phyloP scores from a whole-genome alignment of 352 stramenopile species.

The Phytophthora colocasiae region DNA sequence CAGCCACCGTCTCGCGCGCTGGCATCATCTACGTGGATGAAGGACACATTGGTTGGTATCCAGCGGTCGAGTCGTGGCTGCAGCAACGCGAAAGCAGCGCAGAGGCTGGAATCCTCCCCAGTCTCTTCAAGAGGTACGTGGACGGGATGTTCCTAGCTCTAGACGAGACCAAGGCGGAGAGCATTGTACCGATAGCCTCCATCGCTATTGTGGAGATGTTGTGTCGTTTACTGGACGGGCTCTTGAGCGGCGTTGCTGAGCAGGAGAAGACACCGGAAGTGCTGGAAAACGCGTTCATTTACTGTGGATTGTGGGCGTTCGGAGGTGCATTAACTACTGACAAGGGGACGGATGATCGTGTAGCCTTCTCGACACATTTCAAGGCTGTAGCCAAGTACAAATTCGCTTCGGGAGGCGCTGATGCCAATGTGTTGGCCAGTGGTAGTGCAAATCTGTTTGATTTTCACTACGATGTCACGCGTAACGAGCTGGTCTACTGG shows the following conservation, averaged over 20 bases:
- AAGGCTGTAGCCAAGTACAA: constrained; percentile 84
- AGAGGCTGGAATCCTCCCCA: constrained; percentile 86
- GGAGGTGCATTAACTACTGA: constrained; percentile 94
- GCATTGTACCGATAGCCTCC: constrained; percentile 59
- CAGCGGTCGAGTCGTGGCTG: constrained; percentile 95
- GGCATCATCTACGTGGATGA: constrained; percentile 98
- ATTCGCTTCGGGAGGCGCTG: constrained; percentile 25
- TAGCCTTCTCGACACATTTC: constrained; percentile 63
- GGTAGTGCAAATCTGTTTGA: constrained; percentile 73
- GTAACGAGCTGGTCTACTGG: constrained; percentile 85
- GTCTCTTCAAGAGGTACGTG: constrained; percentile 95
- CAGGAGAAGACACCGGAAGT: constrained; percentile 86
- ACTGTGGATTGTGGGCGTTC: constrained; percentile 96
- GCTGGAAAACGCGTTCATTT: constrained; percentile 96
- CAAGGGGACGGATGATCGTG: constrained; percentile 62
- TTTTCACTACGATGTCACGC: constrained; percentile 71
- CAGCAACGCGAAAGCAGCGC: constrained; percentile 76
- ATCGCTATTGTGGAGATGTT: constrained; percentile 90
- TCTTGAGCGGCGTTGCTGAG: constrained; percentile 80
- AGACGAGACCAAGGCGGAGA: constrained; percentile 64
- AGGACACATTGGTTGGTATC: constrained; percentile 91
- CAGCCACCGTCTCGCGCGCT: constrained; percentile 96
- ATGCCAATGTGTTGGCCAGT: constrained; percentile 25
- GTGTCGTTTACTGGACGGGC: constrained; percentile 94
- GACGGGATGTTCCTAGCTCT: constrained; percentile 84